Base-by-base conservation (phyloP, 176 grass and related monocot species). In the Canna indica region DNA sequence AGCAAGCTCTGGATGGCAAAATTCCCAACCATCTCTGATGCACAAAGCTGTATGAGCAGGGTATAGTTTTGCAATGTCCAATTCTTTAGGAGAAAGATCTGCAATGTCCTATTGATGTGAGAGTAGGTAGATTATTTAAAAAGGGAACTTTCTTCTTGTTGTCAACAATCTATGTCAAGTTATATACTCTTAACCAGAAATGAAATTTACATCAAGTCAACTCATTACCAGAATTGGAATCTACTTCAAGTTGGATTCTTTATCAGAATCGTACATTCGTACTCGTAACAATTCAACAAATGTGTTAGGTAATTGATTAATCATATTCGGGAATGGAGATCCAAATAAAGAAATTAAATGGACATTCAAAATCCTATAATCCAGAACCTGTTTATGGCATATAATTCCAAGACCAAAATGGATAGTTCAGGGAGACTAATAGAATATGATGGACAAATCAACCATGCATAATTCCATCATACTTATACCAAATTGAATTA, bases 41-140 rank as follows among this genome's bases (percentile, higher is more conserved):
- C 94, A 97, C 67, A 85, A 85, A 87, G 94, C 79, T 31, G 89
- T 92, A 79, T 87, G 94, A 67, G 94, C 86, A 87, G 89, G 94
- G 76, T 92, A 97, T 66, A 75, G 80, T 71, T 90, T 85, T 0
- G 82, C 82, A 71, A 82, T 46, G 75, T 92, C 89, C 68, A 64
- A 74, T 80, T 92, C 89, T 6, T 64, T 81, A 64, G 80, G 86
- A 60, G 88, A 74, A 52, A 97, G 80, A 84, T 92, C 89, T 97
- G 88, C 68, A 84, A 69, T 64, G 32, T 36, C 13, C 72, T 15
- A 22, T 65, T 25, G 5, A 16, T 6, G 2, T 11, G 31, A 58
- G 17, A 58, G 17, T 25, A 69, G 39, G 7, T 9, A 14, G 20
- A 2, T 22, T n/a, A 3, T 24, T 32, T 31, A 52, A 46, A 15